phyloP scores from a whole-genome alignment of 2,329 filamentous ascomycete genomes.

The Zasmidium angulare region DNA sequence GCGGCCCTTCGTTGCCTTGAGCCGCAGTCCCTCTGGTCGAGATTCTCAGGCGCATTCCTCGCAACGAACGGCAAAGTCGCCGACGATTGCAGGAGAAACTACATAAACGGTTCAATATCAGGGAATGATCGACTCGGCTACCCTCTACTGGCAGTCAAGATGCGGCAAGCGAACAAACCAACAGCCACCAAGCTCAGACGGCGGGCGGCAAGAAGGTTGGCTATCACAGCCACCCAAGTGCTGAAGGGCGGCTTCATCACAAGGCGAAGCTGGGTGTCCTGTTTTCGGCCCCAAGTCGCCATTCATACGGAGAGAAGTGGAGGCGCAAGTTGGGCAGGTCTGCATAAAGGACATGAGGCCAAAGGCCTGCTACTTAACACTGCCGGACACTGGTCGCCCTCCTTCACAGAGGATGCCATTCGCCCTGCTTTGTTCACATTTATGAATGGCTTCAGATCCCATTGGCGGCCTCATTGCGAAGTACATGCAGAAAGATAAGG shows the following conservation, averaged over 20 bases:
- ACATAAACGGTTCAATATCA: too few relatives aligned
- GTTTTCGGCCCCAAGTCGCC: too few relatives aligned
- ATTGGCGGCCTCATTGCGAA: background rate
- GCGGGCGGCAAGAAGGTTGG: too few relatives aligned
- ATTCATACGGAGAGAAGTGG: background rate
- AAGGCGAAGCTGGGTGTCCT: too few relatives aligned
- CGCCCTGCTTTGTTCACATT: background rate
- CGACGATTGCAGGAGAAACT: background rate
- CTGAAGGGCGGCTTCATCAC: too few relatives aligned
- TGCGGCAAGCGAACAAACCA: too few relatives aligned
- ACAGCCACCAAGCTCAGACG: too few relatives aligned
- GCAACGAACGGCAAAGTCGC: background rate
- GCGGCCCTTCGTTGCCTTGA: background rate
- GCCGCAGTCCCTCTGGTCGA: background rate
- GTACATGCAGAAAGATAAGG: background rate
- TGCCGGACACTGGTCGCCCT: background rate
- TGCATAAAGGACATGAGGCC: background rate
- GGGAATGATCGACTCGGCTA: too few relatives aligned
- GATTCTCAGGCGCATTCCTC: background rate
- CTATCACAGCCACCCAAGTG: too few relatives aligned
- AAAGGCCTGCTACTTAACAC: background rate
- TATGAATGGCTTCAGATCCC: background rate
- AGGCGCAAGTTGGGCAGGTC: background rate
- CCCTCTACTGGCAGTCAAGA: too few relatives aligned
- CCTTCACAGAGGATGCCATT: background rate